These are phyloP conservation scores for Apiosordaria backusii DNA, from an alignment of 495 filamentous ascomycete genomes.

Conservation along the genomic window DNA sequence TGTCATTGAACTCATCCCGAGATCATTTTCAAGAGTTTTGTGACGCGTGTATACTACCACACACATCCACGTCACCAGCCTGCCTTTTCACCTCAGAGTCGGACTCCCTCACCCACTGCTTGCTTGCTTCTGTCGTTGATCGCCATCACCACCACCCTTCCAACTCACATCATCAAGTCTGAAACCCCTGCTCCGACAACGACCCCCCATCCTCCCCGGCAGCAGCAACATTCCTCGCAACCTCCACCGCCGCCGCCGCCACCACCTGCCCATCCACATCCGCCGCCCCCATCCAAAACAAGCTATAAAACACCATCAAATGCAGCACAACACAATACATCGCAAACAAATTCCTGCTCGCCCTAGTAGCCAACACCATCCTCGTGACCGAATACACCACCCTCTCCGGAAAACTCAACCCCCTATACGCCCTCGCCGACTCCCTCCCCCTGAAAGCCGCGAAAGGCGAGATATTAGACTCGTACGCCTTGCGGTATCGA, in stretches of 20 bases:
- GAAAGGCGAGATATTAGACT: conserved; percentile 92
- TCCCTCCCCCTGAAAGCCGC: conserved; percentile 91
- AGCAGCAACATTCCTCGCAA: conserved; percentile 22
- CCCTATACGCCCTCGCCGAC: conserved; percentile 84
- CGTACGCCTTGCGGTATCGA: conserved; percentile 89
- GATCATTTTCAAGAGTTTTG: background rate
- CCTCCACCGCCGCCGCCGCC: conserved; percentile 18
- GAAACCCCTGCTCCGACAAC: conserved; percentile 41
- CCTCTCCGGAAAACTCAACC: conserved; percentile 89
- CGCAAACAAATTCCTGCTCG: conserved; percentile 93
- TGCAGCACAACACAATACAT: conserved; percentile 87
- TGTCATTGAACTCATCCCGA: background rate
- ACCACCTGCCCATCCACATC: conserved; percentile 37
- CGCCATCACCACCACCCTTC: background rate
- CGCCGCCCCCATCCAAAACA: conserved; percentile 74
- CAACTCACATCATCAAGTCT: conserved; percentile 15
- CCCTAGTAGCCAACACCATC: conserved; percentile 84
- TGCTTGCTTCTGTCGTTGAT: background rate
- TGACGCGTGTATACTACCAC: background rate
- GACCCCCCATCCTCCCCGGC: conserved; percentile 18
- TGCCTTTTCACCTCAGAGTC: background rate
- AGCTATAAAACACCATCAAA: conserved; percentile 75
- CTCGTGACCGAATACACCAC: conserved; percentile 86
- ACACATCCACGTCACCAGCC: background rate
- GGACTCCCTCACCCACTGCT: too few relatives aligned